These are phyloP conservation scores for Carex cristatella DNA, from an alignment of 176 grass and related monocot species.

Conservation along the genomic window DNA sequence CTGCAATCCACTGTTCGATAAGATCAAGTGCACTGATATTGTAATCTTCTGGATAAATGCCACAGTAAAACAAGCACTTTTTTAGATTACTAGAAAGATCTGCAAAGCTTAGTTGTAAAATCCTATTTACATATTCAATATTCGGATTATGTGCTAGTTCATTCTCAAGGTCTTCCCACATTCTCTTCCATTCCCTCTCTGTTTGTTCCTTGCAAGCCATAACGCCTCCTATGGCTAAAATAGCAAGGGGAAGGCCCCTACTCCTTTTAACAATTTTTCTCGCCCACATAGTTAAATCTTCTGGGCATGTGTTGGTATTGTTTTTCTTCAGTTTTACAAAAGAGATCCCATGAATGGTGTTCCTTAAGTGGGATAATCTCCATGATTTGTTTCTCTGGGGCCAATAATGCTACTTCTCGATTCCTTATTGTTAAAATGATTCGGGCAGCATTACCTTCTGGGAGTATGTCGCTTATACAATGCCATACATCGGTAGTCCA, in stretches of 20 bases:
- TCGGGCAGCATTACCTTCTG: too few relatives aligned
- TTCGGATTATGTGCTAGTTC: neutral
- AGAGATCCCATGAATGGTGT: neutral
- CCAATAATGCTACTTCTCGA: neutral
- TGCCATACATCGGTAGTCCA: too few relatives aligned
- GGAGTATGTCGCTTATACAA: too few relatives aligned
- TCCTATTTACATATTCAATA: neutral
- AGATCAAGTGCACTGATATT: accelerated
- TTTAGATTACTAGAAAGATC: neutral
- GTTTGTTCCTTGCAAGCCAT: neutral
- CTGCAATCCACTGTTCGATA: neutral
- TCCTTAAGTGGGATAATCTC: neutral
- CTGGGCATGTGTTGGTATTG: neutral
- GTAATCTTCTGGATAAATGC: neutral
- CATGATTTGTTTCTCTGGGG: neutral
- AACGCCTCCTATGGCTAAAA: neutral
- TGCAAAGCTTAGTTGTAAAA: neutral
- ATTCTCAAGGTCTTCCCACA: neutral
- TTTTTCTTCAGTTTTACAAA: neutral
- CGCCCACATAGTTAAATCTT: neutral
- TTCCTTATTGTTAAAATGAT: neutral
- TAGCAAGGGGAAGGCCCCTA: neutral
- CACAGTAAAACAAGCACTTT: neutral
- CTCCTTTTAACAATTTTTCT: neutral
- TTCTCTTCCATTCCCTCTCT: neutral